Evolutionary conservation across 768 basidiomycete species (phyloP).

Genomic region (Boletus patriciae): DNA sequence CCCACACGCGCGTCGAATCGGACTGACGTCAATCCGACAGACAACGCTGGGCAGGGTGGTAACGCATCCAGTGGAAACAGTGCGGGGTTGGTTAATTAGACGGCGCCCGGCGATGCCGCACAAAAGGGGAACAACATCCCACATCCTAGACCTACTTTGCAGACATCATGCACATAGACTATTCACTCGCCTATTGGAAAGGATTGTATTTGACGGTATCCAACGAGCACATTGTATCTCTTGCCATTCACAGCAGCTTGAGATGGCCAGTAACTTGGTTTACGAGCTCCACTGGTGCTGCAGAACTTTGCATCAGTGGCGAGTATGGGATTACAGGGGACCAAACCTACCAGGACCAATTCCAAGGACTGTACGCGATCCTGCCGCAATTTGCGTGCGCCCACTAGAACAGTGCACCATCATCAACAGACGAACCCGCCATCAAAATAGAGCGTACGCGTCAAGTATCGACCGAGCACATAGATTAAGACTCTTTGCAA

Average conservation of each 20-base stretch:
- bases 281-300: slow-evolving; percentile 74
- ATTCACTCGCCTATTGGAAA: slow-evolving; percentile 12
- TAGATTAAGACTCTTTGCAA: slow-evolving; percentile 82
- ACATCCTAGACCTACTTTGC: slow-evolving; percentile 22
- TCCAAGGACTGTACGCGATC: slow-evolving; percentile 84
- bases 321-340: neutral
- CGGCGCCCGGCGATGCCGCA: neutral
- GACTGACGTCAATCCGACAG: slow-evolving; percentile 24
- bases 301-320: neutral
- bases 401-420: slow-evolving; percentile 49
- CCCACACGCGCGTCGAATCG: neutral
- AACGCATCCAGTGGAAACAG: slow-evolving; percentile 33
- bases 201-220: slow-evolving; percentile 12
- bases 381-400: slow-evolving; percentile 79
- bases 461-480: slow-evolving; percentile 88
- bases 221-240: slow-evolving; percentile 9
- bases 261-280: slow-evolving; percentile 82
- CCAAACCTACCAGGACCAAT: slow-evolving; percentile 74
- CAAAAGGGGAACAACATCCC: slow-evolving; percentile 10
- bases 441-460: slow-evolving; percentile 52
- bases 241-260: slow-evolving; percentile 57
- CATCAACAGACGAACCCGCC: slow-evolving; percentile 1
- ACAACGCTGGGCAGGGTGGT: slow-evolving; percentile 40
- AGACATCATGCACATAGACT: slow-evolving; percentile 31
- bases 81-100: slow-evolving; percentile 9